Percentiles rank a stretch among this genome's conserved stretches.
Conservation (phyloP, 352 stramenopile genomes). For the Pythium sp. region DNA sequence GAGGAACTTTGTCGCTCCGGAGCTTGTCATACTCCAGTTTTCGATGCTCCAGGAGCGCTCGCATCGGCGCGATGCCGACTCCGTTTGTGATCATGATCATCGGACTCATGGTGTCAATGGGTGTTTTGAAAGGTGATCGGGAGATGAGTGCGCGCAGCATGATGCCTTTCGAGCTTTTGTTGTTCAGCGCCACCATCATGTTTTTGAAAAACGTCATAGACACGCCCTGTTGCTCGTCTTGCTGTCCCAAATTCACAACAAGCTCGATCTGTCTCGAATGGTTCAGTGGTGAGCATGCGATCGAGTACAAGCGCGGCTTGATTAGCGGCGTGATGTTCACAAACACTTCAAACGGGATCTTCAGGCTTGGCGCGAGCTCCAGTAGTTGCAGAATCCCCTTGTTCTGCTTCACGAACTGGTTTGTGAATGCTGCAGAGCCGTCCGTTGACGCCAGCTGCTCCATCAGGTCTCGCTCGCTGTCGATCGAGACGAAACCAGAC, state of each 20-base stretch:
- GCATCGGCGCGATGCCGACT: constrained; percentile 90
- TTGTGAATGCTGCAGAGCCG: constrained; percentile 71
- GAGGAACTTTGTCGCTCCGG: not conserved
- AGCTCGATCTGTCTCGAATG: constrained; percentile 81
- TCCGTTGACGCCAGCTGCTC: constrained; percentile 57
- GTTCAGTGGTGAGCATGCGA: constrained; percentile 81
- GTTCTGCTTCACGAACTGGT: constrained; percentile 71
- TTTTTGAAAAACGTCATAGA: constrained; percentile 26
- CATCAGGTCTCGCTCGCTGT: constrained; percentile 41
- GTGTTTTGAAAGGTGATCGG: constrained; percentile 89
- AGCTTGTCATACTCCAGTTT: constrained; percentile 16
- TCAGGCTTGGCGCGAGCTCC: constrained; percentile 43
- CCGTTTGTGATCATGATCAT: constrained; percentile 92
- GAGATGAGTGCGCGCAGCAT: constrained; percentile 88
- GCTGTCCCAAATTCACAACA: constrained; percentile 85
- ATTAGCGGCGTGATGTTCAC: constrained; percentile 80
- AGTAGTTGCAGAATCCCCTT: constrained; percentile 82
- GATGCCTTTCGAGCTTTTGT: constrained; percentile 36
- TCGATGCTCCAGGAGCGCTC: constrained; percentile 35
- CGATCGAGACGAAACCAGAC: constrained; percentile 41
- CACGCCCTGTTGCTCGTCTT: constrained; percentile 26
- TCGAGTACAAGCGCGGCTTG: constrained; percentile 92
- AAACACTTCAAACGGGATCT: constrained; percentile 71
- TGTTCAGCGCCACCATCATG: not conserved
- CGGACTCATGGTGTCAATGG: constrained; percentile 61